A percentile compares a stretch with the other conserved stretches of the same genome.
These are phyloP conservation scores for Biscogniauxia sp. DNA, from an alignment of 2,329 filamentous ascomycete species.

Conservation along the genomic window DNA sequence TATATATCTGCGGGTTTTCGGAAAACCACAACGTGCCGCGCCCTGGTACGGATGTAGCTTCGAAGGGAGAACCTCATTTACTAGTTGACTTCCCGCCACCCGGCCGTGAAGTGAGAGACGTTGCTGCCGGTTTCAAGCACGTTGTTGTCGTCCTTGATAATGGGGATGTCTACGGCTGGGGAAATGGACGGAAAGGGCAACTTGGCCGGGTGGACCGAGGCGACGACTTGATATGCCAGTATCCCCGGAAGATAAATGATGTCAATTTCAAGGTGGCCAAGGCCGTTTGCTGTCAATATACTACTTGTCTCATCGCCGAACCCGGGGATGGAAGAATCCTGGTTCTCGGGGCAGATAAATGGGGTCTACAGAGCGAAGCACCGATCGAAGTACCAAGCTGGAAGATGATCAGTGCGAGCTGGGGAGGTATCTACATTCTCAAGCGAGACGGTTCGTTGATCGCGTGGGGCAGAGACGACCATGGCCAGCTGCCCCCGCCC, in stretches of 20 bases:
- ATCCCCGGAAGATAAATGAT: slow-evolving; percentile 59
- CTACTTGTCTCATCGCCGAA: slow-evolving; percentile 69
- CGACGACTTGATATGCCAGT: slow-evolving; percentile 39
- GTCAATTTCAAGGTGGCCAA: slow-evolving; percentile 61
- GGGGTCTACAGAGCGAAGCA: slow-evolving; percentile 57
- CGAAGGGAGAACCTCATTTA: slow-evolving; percentile 42
- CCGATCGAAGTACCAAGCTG: slow-evolving; percentile 55
- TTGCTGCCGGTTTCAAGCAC: slow-evolving; percentile 77
- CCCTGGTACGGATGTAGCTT: slow-evolving; percentile 37
- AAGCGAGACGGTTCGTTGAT: slow-evolving; percentile 56
- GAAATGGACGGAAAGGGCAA: slow-evolving; percentile 81
- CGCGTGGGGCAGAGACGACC: slow-evolving; percentile 83
- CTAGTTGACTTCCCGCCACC: slow-evolving; percentile 64
- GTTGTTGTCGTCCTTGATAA: slow-evolving; percentile 69
- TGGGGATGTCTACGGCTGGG: slow-evolving; percentile 85
- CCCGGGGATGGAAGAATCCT: slow-evolving; percentile 55
- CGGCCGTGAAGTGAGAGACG: slow-evolving; percentile 55
- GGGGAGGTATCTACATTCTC: slow-evolving; percentile 78
- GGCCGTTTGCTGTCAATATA: slow-evolving; percentile 79
- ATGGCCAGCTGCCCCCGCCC: slow-evolving; percentile 71
- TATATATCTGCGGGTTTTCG: slow-evolving; percentile 66
- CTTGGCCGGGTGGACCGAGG: slow-evolving; percentile 51
- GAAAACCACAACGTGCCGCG: slow-evolving; percentile 19
- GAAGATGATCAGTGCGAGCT: slow-evolving; percentile 72
- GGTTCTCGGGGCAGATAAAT: slow-evolving; percentile 75